Evolutionary conservation across 176 grass and related monocot genomes (phyloP).

Genomic region (Aegilops longissima): DNA sequence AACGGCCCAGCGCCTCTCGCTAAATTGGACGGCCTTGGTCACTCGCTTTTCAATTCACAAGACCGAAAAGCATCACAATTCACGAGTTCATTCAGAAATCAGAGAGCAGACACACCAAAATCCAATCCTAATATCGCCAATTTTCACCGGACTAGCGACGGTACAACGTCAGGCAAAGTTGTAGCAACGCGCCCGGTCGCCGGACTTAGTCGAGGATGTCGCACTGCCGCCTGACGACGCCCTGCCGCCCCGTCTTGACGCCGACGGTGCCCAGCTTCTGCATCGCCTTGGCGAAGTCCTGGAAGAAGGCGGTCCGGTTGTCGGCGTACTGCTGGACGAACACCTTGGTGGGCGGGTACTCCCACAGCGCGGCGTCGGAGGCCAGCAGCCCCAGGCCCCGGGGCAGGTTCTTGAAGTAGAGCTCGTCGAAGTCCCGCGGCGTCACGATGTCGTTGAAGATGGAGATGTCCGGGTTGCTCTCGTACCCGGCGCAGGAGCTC

Average conservation of each 20-base stretch:
- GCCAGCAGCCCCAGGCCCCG: conserved; percentile 70
- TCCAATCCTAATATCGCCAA: conserved; percentile 9
- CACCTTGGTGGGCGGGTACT: conserved; percentile 52
- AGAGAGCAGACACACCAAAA: not conserved
- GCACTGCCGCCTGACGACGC: conserved; percentile 75
- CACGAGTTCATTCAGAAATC: not conserved
- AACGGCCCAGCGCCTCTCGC: not conserved
- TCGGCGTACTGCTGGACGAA: conserved; percentile 69
- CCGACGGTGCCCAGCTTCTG: conserved; percentile 78
- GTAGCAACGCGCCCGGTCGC: too few relatives aligned
- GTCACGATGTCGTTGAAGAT: conserved; percentile 93
- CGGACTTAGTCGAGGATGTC: conserved; percentile 55
- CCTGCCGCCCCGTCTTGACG: conserved; percentile 70
- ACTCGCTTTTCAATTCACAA: not conserved
- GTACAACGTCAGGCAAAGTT: not conserved
- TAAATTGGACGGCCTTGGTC: not conserved
- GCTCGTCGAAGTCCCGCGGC: conserved; percentile 68
- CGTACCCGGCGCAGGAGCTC: conserved; percentile 67
- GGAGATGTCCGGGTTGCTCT: conserved; percentile 65
- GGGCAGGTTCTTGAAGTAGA: conserved; percentile 86
- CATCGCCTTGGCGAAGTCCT: conserved; percentile 77
- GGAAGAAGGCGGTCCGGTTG: conserved; percentile 91
- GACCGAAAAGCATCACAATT: not conserved
- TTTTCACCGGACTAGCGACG: not conserved
- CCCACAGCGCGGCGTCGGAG: conserved; percentile 71